These are phyloP conservation scores for Mediolabrus comicus DNA, from an alignment of 108 stramenopile species.

Conservation along the genomic window DNA sequence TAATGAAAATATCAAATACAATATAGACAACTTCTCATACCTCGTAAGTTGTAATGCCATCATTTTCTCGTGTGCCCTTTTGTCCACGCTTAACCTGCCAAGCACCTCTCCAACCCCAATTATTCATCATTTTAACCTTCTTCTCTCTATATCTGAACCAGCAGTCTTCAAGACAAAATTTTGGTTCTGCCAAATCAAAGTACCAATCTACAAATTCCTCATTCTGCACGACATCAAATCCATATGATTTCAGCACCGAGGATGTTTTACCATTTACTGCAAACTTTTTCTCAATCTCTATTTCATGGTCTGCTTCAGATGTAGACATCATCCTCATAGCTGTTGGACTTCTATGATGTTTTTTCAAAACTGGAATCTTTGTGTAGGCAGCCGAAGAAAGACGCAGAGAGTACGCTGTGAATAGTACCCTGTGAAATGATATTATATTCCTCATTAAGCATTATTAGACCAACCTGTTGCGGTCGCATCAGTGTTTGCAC, in stretches of 20 bases:
- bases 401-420: not conserved
- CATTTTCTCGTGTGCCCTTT: not conserved
- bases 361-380: not conserved
- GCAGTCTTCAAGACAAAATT: slow-evolving; percentile 28
- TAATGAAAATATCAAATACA: not conserved
- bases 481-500: too few species aligned
- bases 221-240: slow-evolving; percentile 18
- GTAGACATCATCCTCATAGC: not conserved
- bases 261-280: slow-evolving; percentile 12
- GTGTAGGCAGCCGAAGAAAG: not conserved
- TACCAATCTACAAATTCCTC: slow-evolving; percentile 47
- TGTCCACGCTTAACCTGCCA: slow-evolving; percentile 43
- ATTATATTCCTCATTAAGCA: not conserved
- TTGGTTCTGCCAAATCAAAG: slow-evolving; percentile 39
- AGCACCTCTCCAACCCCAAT: slow-evolving; percentile 36
- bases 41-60: slow-evolving; percentile 35
- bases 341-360: not conserved
- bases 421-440: not conserved
- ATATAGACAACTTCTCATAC: too few species aligned
- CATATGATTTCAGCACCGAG: slow-evolving; percentile 13
- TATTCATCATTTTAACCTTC: slow-evolving; percentile 20
- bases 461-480: not conserved
- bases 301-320: slow-evolving; percentile 1
- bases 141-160: slow-evolving; percentile 48
- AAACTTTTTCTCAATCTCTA: slow-evolving; percentile 48